Evolutionary conservation across 2,329 filamentous ascomycete species (phyloP).

Genomic region (Zymoseptoria brevis): DNA sequence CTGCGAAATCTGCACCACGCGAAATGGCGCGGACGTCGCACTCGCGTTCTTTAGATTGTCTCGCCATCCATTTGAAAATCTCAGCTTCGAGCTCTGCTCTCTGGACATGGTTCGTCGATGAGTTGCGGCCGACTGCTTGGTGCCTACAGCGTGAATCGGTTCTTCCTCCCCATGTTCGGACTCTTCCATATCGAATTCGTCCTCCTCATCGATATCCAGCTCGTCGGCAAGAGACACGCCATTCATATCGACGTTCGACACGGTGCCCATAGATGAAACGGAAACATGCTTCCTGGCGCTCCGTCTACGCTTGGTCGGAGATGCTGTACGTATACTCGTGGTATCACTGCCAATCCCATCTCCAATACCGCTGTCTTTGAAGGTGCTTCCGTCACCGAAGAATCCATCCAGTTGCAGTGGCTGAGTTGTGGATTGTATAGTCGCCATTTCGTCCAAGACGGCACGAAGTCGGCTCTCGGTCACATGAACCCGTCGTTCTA

Average conservation of each 20-base stretch:
- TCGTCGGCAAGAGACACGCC: constrained; percentile 75
- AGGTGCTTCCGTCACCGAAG: constrained; percentile 50
- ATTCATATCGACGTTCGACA: constrained; percentile 40
- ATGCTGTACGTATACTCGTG: constrained; percentile 54
- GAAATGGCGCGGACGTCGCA: background rate
- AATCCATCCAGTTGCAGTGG: constrained; percentile 28
- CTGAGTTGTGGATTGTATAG: constrained; percentile 48
- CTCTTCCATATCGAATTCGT: constrained; percentile 48
- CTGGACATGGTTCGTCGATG: constrained; percentile 7
- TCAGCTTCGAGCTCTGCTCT: constrained; percentile 6
- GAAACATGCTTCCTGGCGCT: constrained; percentile 23
- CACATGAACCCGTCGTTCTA: constrained; percentile 82
- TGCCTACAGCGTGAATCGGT: constrained; percentile 35
- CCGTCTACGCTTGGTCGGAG: constrained; percentile 23
- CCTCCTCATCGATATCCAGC: constrained; percentile 76
- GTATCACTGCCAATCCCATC: constrained; percentile 53
- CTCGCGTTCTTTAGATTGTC: background rate
- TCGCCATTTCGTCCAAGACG: constrained; percentile 78
- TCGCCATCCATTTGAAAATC: background rate
- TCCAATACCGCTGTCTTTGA: constrained; percentile 49
- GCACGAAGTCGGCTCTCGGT: constrained; percentile 77
- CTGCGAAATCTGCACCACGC: background rate
- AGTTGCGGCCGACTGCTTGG: constrained; percentile 28
- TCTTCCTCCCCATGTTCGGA: constrained; percentile 62
- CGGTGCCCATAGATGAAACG: constrained; percentile 15